Conservation (phyloP, 257 asterid genomes). For the Fraxinus americana region DNA sequence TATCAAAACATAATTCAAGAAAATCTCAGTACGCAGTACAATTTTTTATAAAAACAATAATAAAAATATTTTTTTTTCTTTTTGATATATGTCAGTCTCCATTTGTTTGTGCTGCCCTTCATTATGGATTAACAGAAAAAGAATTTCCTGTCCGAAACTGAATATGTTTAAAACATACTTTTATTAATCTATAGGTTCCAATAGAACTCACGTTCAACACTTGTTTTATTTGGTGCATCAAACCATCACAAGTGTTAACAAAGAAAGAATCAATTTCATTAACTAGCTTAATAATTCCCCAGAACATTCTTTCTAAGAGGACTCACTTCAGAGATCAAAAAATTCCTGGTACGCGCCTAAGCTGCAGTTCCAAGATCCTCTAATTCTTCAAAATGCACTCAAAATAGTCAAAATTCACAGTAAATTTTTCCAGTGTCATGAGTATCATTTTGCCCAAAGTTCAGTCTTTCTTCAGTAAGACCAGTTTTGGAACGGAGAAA, state of each 20-base stretch:
- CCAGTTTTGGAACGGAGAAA: neutral
- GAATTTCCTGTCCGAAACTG: neutral
- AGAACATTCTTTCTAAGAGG: neutral
- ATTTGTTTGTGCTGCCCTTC: neutral
- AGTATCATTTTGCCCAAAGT: slow-evolving; percentile 6
- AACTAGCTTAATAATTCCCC: neutral
- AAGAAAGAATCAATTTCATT: neutral
- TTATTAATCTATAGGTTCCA: neutral
- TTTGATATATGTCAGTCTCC: neutral
- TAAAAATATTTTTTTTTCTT: neutral
- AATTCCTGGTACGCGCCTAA: neutral
- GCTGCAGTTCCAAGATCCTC: neutral
- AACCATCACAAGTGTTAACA: neutral
- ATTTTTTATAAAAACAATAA: neutral
- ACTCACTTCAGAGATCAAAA: neutral
- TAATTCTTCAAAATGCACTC: neutral
- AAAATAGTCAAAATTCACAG: neutral
- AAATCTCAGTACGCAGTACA: neutral
- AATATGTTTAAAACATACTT: neutral
- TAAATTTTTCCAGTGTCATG: neutral
- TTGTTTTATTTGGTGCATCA: neutral
- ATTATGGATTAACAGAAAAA: neutral
- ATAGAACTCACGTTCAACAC: neutral
- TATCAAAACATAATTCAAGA: slow-evolving; percentile 4
- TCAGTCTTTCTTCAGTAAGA: neutral